These are phyloP conservation scores for Umbelopsis ramanniana DNA, from an alignment of 192 early-diverging fungal genomes.

Conservation along the genomic window DNA sequence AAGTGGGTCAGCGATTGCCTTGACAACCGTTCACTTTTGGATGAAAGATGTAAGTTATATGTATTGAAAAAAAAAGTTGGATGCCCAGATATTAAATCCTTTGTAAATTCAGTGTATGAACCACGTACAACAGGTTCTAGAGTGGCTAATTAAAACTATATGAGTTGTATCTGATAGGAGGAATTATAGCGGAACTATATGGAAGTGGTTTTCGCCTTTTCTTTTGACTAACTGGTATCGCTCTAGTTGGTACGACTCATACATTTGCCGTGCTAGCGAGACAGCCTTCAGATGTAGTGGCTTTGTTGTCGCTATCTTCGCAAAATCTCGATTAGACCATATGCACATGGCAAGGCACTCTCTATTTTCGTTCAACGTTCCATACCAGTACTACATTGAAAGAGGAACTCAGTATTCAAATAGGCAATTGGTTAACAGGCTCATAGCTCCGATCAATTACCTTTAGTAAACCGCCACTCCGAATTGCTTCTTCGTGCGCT, in stretches of 20 bases:
- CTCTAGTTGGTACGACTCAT: constrained; percentile 53
- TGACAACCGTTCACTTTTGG: constrained; percentile 25
- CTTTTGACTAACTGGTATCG: constrained; percentile 37
- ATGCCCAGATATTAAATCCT: not conserved
- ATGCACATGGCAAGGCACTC: constrained; percentile 60
- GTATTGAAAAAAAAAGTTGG: not conserved
- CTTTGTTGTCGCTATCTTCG: constrained; percentile 42
- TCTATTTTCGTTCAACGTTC: constrained; percentile 46
- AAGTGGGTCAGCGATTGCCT: constrained; percentile 31
- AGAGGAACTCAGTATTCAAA: not conserved
- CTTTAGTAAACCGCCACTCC: constrained; percentile 53
- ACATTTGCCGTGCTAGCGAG: constrained; percentile 49
- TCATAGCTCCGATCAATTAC: constrained; percentile 17
- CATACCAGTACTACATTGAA: constrained; percentile 51
- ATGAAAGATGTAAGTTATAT: constrained; percentile 30
- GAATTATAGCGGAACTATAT: constrained; percentile 16
- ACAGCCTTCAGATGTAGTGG: constrained; percentile 50
- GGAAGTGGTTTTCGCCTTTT: constrained; percentile 24
- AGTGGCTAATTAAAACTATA: not conserved
- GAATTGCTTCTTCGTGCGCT: constrained; percentile 53
- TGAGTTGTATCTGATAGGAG: not conserved
- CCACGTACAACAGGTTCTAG: not conserved
- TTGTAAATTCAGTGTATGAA: constrained; percentile 15
- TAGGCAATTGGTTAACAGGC: not conserved
- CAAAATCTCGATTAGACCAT: constrained; percentile 49